Evolutionary conservation across 2,329 filamentous ascomycete genomes (phyloP).

Genomic region (Calonectria pseudoreteaudii): DNA sequence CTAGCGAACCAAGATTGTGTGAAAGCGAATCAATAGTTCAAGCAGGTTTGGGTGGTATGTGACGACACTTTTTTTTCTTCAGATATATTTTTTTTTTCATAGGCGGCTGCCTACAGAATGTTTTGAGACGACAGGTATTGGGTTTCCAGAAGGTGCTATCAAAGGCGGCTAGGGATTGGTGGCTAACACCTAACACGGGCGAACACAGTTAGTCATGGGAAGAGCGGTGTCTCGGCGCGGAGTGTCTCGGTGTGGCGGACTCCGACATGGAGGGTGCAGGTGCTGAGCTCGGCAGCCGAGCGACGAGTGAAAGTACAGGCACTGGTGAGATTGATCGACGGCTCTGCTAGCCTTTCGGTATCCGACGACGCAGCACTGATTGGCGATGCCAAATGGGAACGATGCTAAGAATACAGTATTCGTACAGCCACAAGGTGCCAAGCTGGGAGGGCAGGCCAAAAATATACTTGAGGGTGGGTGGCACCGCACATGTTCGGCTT

Average conservation of each 20-base stretch:
- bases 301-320: neutral
- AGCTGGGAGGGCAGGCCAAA: neutral
- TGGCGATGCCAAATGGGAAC: neutral
- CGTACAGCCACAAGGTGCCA: neutral
- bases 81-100: no score
- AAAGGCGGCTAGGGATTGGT: neutral
- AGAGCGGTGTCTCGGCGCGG: conserved; percentile 7
- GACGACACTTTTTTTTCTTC: no score
- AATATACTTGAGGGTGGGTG: neutral
- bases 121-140: neutral
- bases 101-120: neutral
- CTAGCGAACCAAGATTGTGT: neutral
- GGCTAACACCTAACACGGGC: neutral
- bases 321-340: neutral
- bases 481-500: neutral
- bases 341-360: neutral
- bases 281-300: conserved; percentile 1
- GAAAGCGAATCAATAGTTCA: neutral
- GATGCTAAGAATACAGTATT: neutral
- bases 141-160: conserved; percentile 8
- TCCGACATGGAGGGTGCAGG: conserved; percentile 3
- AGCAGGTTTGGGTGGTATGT: neutral
- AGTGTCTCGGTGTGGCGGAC: conserved; percentile 6
- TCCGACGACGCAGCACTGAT: neutral
- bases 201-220: conserved; percentile 1